These are phyloP conservation scores for Saccharomyces hybrid DNA, from an alignment of 1,139 yeast species.

Conservation along the genomic window DNA sequence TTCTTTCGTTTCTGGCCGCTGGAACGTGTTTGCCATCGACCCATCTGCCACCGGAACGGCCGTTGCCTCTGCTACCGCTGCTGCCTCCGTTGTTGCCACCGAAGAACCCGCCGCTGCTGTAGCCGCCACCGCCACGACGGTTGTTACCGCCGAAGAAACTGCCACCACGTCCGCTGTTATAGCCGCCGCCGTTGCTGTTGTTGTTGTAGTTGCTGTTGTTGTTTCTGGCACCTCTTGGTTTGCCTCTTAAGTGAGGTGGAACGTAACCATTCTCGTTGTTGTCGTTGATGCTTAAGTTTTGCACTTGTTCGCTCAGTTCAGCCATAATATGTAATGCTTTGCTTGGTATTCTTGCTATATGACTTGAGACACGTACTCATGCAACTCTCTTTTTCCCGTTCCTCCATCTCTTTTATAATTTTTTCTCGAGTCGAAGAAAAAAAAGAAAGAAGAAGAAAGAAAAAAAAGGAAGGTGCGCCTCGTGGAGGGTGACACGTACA, in stretches of 20 bases:
- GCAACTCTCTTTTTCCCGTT: slow-evolving; percentile 18
- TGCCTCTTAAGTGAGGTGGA: slow-evolving; percentile 57
- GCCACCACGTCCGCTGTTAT: slow-evolving; percentile 22
- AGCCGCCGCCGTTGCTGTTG: slow-evolving; percentile 15
- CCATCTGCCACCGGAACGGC: slow-evolving; percentile 47
- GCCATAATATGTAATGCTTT: slow-evolving; percentile 30
- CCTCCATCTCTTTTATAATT: slow-evolving; percentile 9
- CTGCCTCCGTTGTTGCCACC: slow-evolving; percentile 30
- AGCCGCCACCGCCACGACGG: slow-evolving; percentile 13
- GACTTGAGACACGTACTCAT: slow-evolving; percentile 8
- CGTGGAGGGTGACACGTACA: background rate
- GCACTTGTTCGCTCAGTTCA: slow-evolving; percentile 40
- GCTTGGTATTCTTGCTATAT: background rate
- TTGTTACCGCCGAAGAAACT: slow-evolving; percentile 18
- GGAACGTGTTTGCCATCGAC: slow-evolving; percentile 85
- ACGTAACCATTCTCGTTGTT: slow-evolving; percentile 38
- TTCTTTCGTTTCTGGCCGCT: slow-evolving; percentile 58
- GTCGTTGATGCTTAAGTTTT: slow-evolving; percentile 36
- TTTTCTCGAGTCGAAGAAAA: background rate
- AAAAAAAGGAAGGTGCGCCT: slow-evolving; percentile 1
- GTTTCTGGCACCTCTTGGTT: slow-evolving; percentile 4
- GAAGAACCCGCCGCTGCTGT: slow-evolving; percentile 14
- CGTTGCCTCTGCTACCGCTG: slow-evolving; percentile 4
- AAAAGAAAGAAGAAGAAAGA: slow-evolving; percentile 4
- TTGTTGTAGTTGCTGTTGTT: slow-evolving; percentile 3